Evolutionary conservation across 257 asterid species (phyloP).

Genomic region (Ehretia macrophylla): DNA sequence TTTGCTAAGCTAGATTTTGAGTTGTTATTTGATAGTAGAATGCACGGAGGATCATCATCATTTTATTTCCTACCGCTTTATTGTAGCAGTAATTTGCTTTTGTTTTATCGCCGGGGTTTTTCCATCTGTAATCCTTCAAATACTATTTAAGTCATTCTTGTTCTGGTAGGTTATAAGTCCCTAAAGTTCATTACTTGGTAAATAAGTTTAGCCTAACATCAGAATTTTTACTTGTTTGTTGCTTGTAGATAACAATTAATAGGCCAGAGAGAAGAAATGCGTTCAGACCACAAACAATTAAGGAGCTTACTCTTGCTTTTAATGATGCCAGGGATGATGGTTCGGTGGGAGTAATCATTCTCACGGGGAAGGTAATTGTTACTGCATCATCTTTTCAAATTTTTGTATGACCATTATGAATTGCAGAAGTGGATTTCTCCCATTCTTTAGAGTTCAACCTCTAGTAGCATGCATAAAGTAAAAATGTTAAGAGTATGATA

Average conservation of each 20-base stretch:
- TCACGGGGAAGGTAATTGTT: conserved; percentile 78
- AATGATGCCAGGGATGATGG: conserved; percentile 91
- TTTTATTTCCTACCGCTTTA: too few relatives aligned
- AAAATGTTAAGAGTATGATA: too few relatives aligned
- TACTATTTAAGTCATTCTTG: too few relatives aligned
- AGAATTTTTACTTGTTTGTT: neutral
- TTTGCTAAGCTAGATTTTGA: too few relatives aligned
- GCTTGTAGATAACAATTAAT: conserved; percentile 73
- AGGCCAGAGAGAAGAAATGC: conserved; percentile 95
- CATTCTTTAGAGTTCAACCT: neutral
- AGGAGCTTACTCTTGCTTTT: conserved; percentile 88
- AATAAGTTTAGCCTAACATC: too few relatives aligned
- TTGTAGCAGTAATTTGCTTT: too few relatives aligned
- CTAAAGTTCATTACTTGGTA: too few relatives aligned
- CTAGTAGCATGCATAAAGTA: neutral
- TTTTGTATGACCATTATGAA: neutral
- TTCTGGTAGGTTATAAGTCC: too few relatives aligned
- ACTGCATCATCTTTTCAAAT: neutral
- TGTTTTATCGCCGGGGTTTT: too few relatives aligned
- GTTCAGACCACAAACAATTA: conserved; percentile 85
- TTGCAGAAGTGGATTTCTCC: neutral
- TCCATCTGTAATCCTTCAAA: too few relatives aligned
- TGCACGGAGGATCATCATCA: too few relatives aligned
- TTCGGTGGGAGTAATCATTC: conserved; percentile 72
- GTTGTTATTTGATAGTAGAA: too few relatives aligned